These are phyloP conservation scores for Sinapis alba DNA, from an alignment of 441 rosid species.

Conservation along the genomic window DNA sequence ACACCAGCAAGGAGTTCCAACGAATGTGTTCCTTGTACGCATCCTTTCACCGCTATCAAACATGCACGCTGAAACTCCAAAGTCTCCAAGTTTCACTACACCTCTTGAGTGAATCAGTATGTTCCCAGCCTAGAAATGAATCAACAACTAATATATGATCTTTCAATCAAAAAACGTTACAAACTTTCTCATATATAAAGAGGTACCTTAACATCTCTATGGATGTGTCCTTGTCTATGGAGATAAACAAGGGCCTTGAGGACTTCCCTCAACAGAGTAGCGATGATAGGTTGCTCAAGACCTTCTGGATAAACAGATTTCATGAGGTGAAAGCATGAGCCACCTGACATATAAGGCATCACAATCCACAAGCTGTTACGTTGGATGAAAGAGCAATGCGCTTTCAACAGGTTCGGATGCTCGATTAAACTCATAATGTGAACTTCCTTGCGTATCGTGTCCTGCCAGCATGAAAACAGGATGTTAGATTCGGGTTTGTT, in stretches of 20 bases:
- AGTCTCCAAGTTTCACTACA: constrained; percentile 75
- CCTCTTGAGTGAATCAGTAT: constrained; percentile 72
- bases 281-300: constrained; percentile 81
- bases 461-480: too few species aligned
- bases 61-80: constrained; percentile 93
- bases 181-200: not conserved
- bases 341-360: constrained; percentile 94
- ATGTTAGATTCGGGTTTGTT: too few species aligned
- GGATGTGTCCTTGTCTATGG: constrained; percentile 83
- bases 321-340: constrained; percentile 89
- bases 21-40: constrained; percentile 81
- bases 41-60: constrained; percentile 89
- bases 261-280: constrained; percentile 72
- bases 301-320: constrained; percentile 80
- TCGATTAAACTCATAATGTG: constrained; percentile 78
- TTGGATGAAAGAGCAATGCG: constrained; percentile 78
- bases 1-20: constrained; percentile 94
- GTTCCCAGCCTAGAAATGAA: constrained; percentile 68
- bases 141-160: not conserved
- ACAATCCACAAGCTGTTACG: constrained; percentile 81
- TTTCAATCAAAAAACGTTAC: not conserved
- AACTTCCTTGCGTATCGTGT: constrained; percentile 80
- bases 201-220: constrained; percentile 87
- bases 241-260: constrained; percentile 91
- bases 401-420: constrained; percentile 76